phyloP scores from a whole-genome alignment of 2,329 filamentous ascomycete species.

The Colletotrichum theobromicola region DNA sequence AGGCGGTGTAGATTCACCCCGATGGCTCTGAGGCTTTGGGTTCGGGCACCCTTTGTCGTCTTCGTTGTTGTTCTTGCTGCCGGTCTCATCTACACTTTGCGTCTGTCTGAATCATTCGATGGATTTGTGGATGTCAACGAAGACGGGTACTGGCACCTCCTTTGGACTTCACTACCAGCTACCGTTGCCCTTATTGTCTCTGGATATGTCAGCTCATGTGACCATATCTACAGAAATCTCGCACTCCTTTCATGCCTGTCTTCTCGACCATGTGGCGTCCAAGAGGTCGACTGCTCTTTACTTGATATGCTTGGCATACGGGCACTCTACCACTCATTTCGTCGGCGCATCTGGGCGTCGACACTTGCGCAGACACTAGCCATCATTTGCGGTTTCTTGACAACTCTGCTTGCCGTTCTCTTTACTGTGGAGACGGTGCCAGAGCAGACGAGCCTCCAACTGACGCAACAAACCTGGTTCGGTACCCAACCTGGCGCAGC shows the following conservation, averaged over 20 bases:
- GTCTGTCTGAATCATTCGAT: not conserved
- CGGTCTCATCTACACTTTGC: not conserved
- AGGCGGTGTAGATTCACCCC: not conserved
- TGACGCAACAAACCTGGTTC: not conserved
- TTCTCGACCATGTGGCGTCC: not conserved
- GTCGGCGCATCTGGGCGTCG: not conserved
- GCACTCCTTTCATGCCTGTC: not conserved
- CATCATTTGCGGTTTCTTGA: not conserved
- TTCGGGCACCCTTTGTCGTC: not conserved
- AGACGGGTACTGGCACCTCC: not conserved
- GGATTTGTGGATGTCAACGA: not conserved
- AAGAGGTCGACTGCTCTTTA: not conserved
- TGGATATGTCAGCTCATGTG: not conserved
- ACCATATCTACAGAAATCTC: not conserved
- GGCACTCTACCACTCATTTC: not conserved
- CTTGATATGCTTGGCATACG: not conserved
- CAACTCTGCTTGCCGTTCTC: not conserved
- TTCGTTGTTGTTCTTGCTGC: not conserved
- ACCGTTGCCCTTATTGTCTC: not conserved
- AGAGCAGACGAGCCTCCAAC: not conserved
- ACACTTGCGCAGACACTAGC: not conserved
- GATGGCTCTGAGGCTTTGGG: not conserved
- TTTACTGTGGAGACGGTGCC: not conserved
- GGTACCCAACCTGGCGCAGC: not conserved
- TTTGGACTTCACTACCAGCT: conserved; percentile 9